phyloP scores from a whole-genome alignment of 257 asterid genomes.

The Galeopsis tetrahit region DNA sequence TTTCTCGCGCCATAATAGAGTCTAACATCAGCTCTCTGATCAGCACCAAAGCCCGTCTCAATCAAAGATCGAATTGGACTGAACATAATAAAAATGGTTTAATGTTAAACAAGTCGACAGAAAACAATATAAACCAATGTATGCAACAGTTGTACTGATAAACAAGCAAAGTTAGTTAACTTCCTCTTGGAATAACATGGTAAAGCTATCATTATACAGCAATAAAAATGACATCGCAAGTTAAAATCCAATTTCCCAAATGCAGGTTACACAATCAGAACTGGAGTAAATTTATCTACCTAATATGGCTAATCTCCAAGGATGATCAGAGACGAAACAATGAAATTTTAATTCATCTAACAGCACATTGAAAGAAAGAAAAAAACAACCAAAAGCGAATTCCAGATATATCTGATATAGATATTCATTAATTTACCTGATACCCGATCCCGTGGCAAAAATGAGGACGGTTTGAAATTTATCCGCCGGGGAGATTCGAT shows the following conservation, averaged over 20 bases:
- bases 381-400: background rate
- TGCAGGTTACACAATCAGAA: slow-evolving; percentile 5
- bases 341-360: background rate
- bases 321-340: background rate
- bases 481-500: slow-evolving; percentile 70
- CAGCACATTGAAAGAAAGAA: background rate
- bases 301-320: background rate
- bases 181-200: background rate
- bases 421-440: slow-evolving; percentile 52
- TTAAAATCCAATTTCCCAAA: background rate
- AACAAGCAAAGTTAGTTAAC: background rate
- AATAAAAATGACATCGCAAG: background rate
- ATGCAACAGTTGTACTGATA: background rate
- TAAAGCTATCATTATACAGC: background rate
- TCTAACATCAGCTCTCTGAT: slow-evolving; percentile 78
- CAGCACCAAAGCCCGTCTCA: slow-evolving; percentile 77
- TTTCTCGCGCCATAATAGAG: slow-evolving; percentile 95
- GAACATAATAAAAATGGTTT: slow-evolving; percentile 34
- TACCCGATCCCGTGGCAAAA: slow-evolving; percentile 96
- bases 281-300: background rate
- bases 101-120: slow-evolving; percentile 7
- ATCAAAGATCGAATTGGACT: slow-evolving; percentile 91
- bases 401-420: slow-evolving; percentile 2
- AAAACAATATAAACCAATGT: slow-evolving; percentile 14
- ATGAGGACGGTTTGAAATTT: slow-evolving; percentile 70